Evolutionary conservation across 1,139 yeast species (phyloP).

Genomic region (Scheffersomyces illinoinensis): DNA sequence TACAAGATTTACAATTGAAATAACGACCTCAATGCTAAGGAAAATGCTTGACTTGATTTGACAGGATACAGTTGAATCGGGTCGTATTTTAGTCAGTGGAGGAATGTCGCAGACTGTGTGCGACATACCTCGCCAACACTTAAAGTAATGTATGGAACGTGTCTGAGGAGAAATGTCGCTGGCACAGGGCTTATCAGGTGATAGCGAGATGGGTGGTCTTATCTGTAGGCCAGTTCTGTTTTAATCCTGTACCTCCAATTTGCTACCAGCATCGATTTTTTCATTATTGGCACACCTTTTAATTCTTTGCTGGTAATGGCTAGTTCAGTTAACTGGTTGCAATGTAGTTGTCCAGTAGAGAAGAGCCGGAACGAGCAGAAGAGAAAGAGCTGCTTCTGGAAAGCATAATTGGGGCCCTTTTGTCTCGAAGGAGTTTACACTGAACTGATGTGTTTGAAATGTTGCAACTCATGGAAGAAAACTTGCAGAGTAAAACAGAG

Average conservation of each 20-base stretch:
- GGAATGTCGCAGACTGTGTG: background rate
- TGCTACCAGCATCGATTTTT: background rate
- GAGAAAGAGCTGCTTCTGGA: background rate
- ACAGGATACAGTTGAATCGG: background rate
- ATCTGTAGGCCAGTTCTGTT: background rate
- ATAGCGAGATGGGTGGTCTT: background rate
- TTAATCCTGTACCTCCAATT: background rate
- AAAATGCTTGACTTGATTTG: background rate
- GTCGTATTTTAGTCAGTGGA: background rate
- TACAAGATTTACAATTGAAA: background rate
- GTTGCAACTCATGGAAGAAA: background rate
- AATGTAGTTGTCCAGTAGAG: background rate
- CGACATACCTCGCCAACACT: background rate
- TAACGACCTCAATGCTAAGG: too few relatives aligned
- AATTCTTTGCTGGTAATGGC: background rate
- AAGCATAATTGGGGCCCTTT: background rate
- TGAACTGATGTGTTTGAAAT: background rate
- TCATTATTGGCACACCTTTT: background rate
- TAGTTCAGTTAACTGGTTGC: background rate
- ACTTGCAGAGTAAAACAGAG: background rate
- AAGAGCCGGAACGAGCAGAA: background rate
- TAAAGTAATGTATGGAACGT: background rate
- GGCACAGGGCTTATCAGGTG: background rate
- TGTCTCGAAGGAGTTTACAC: background rate
- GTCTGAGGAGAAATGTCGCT: background rate